Conservation (phyloP, 768 basidiomycete genomes). For the Filobasidium wieringae region DNA sequence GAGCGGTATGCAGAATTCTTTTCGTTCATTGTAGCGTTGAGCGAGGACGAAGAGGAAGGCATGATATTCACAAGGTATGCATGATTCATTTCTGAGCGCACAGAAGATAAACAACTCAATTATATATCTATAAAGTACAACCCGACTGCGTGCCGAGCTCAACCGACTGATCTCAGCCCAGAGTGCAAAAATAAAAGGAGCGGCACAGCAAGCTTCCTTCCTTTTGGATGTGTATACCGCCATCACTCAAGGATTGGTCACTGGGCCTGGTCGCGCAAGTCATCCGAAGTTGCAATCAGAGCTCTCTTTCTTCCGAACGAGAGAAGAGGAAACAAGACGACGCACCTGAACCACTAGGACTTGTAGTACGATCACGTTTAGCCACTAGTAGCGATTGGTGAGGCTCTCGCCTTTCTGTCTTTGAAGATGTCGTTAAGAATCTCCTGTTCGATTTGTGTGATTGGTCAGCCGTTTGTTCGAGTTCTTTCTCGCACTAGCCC, state of each 20-base stretch:
- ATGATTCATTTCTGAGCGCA: background rate
- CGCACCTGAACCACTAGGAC: background rate
- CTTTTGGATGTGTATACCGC: slow-evolving; percentile 62
- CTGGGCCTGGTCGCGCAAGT: slow-evolving; percentile 50
- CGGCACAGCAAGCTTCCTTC: slow-evolving; percentile 53
- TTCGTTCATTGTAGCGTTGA: slow-evolving; percentile 67
- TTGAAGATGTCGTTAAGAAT: slow-evolving; percentile 36
- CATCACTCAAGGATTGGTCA: slow-evolving; percentile 55
- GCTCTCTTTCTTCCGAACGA: slow-evolving; percentile 70
- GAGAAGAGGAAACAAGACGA: slow-evolving; percentile 61
- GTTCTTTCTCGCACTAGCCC: background rate
- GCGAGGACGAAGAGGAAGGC: slow-evolving; percentile 74
- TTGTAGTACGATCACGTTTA: background rate
- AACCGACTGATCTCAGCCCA: slow-evolving; percentile 63
- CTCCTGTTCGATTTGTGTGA: slow-evolving; percentile 18
- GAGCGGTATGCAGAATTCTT: slow-evolving; percentile 68
- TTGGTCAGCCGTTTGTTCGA: slow-evolving; percentile 8
- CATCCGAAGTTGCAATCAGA: slow-evolving; percentile 81
- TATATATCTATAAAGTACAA: slow-evolving; percentile 46
- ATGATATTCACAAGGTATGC: slow-evolving; percentile 89
- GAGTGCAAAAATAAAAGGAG: slow-evolving; percentile 55
- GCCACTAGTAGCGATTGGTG: background rate
- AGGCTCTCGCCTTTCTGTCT: slow-evolving; percentile 18
- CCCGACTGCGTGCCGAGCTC: slow-evolving; percentile 74
- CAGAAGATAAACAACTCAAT: background rate